Percentiles rank a stretch among this genome's conserved stretches.
Conservation (phyloP, 1,139 yeast species). For the Torulaspora globosa region DNA sequence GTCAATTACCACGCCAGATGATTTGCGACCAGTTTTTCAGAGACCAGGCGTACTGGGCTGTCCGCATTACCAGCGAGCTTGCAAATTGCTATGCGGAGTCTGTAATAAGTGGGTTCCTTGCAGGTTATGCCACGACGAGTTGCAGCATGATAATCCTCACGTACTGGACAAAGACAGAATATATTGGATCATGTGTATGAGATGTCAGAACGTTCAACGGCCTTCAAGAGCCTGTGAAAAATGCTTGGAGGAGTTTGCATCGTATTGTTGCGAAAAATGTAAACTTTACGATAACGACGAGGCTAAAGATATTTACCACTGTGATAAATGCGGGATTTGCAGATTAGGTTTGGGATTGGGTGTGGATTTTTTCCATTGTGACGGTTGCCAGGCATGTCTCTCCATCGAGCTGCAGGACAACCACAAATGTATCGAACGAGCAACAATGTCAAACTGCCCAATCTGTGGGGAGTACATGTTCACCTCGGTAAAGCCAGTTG, state of each 20-base stretch:
- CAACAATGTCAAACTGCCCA: slow-evolving; percentile 89
- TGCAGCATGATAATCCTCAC: slow-evolving; percentile 44
- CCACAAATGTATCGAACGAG: slow-evolving; percentile 79
- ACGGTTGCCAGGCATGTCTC: slow-evolving; percentile 85
- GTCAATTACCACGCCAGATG: slow-evolving; percentile 40
- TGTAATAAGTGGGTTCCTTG: slow-evolving; percentile 78
- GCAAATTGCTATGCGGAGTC: slow-evolving; percentile 75
- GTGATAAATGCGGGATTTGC: slow-evolving; percentile 90
- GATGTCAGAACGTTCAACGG: slow-evolving; percentile 68
- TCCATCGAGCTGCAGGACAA: slow-evolving; percentile 71
- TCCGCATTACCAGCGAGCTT: slow-evolving; percentile 74
- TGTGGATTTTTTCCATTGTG: slow-evolving; percentile 86
- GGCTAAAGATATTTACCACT: slow-evolving; percentile 79
- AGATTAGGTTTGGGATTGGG: slow-evolving; percentile 84
- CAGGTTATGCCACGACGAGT: slow-evolving; percentile 78
- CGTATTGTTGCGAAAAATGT: slow-evolving; percentile 74
- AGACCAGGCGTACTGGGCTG: slow-evolving; percentile 62
- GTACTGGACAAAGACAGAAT: slow-evolving; percentile 61
- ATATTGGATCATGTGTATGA: slow-evolving; percentile 72
- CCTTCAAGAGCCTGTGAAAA: slow-evolving; percentile 65
- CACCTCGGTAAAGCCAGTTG: slow-evolving; percentile 78
- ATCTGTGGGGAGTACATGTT: slow-evolving; percentile 90
- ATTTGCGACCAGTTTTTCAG: slow-evolving; percentile 50
- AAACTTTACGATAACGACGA: slow-evolving; percentile 81
- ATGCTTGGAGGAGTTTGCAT: slow-evolving; percentile 65